These are phyloP conservation scores for Pseudognaphalium luteoalbum DNA, from an alignment of 129 eudicot genomes.

Conservation along the genomic window DNA sequence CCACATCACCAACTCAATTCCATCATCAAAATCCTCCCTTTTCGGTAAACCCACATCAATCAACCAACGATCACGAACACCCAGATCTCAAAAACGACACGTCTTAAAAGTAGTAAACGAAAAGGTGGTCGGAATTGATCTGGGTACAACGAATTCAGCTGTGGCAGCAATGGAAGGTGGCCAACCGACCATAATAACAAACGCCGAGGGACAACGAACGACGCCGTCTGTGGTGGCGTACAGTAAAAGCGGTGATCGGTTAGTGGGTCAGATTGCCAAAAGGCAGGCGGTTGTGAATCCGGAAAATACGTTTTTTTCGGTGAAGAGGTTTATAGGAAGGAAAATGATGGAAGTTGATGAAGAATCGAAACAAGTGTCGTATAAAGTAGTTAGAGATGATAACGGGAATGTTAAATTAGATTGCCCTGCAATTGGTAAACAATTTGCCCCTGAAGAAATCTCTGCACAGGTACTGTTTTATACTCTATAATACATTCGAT, in stretches of 20 bases:
- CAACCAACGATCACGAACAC: neutral
- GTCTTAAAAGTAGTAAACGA: conserved; percentile 56
- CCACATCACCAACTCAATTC: conserved; percentile 6
- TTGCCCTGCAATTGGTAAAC: conserved; percentile 91
- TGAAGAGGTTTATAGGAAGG: conserved; percentile 87
- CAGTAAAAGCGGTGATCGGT: conserved; percentile 64
- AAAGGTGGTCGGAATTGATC: conserved; percentile 84
- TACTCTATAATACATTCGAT: no score
- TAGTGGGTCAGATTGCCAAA: conserved; percentile 93
- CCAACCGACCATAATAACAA: conserved; percentile 73
- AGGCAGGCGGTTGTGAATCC: conserved; percentile 94
- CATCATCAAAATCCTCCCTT: conserved; percentile 21
- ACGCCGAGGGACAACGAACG: conserved; percentile 81
- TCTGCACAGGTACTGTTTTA: conserved; percentile 70
- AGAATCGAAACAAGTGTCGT: conserved; percentile 84
- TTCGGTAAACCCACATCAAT: conserved; percentile 21
- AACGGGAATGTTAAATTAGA: conserved; percentile 84
- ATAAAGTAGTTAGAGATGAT: conserved; percentile 70
- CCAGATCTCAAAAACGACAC: conserved; percentile 28
- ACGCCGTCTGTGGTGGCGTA: conserved; percentile 94
- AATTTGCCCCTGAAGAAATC: conserved; percentile 82
- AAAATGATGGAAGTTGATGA: conserved; percentile 93
- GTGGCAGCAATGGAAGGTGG: conserved; percentile 97
- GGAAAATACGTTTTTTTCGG: conserved; percentile 83
- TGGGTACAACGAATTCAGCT: conserved; percentile 91